Evolutionary conservation across 768 basidiomycete species (phyloP), one percentile per base, ranked within the genome.

Genomic region (Hygrocybe coccinea): DNA sequence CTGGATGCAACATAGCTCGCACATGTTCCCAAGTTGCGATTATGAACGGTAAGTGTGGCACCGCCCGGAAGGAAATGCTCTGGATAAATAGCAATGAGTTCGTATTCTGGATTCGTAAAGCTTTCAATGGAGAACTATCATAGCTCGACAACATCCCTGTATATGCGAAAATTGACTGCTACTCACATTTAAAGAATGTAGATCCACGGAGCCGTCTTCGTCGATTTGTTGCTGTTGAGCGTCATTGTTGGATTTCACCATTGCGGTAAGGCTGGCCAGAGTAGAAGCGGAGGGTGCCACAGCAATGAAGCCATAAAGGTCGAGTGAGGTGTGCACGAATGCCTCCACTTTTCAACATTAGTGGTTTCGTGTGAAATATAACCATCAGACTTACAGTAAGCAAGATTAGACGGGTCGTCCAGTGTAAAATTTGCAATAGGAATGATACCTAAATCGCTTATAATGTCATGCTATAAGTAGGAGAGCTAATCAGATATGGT

Each of bases 41-140:
- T 38, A 55, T 57, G 55, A 21, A 64, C 37, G 19, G 45, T 57
- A 37, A 64, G 59, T 34, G 54, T 10, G 55, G 33, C 52, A 12
- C 59, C 62, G 21, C 45, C n/a, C 21, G 62, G 60, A 41, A 65
- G 62, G 53, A 65, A 63, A 52, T 64, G 60, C 29, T 56, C 56
- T 15, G 64, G 62, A 33, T 62, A 56, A 12, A 63, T 54, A 21
- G 58, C 55, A 24, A 61, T 43, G 4, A 65, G 56, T 43, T 63
- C 62, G 49, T 54, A 60, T 21, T 55, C 56, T 33, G 62, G 60
- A 38, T 65, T 38, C 24, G 45, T 51, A 41, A 61, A 64, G 52
- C 53, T 50, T 38, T 48, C 21, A 29, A 17, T 45, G 17, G 25
- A 25, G 44, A 64, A 58, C 59, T 62, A 59, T 54, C 39, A 41